These are phyloP conservation scores for Solanum gandarillasii DNA, from an alignment of 257 asterid genomes.

Conservation along the genomic window DNA sequence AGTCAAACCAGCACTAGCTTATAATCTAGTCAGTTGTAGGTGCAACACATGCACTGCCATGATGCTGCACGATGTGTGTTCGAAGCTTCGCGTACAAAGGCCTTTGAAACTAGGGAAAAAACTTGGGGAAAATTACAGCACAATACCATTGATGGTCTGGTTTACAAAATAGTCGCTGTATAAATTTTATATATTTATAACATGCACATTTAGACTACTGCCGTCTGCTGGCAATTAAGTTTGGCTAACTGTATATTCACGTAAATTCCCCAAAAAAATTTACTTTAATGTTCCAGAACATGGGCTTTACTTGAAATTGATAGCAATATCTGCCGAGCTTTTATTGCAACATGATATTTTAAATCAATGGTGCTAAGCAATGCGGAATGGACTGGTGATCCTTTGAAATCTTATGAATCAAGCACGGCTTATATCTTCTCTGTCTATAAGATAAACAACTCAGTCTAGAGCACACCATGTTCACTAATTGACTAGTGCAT, in stretches of 20 bases:
- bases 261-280: neutral
- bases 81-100: neutral
- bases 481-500: neutral
- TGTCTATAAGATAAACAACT: neutral
- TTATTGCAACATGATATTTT: neutral
- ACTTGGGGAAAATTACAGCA: neutral
- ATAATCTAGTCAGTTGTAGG: neutral
- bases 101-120: neutral
- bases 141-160: neutral
- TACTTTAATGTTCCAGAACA: neutral
- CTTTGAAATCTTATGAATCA: neutral
- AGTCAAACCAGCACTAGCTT: neutral
- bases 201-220: neutral
- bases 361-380: neutral
- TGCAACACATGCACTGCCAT: neutral
- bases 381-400: neutral
- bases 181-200: neutral
- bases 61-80: neutral
- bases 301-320: neutral
- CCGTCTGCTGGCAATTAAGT: neutral
- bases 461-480: neutral
- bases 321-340: neutral
- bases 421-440: too few species aligned
- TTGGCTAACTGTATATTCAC: neutral
- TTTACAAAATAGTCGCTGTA: neutral